phyloP scores from a whole-genome alignment of 176 grass and related monocot species.

The Secale cereale region DNA sequence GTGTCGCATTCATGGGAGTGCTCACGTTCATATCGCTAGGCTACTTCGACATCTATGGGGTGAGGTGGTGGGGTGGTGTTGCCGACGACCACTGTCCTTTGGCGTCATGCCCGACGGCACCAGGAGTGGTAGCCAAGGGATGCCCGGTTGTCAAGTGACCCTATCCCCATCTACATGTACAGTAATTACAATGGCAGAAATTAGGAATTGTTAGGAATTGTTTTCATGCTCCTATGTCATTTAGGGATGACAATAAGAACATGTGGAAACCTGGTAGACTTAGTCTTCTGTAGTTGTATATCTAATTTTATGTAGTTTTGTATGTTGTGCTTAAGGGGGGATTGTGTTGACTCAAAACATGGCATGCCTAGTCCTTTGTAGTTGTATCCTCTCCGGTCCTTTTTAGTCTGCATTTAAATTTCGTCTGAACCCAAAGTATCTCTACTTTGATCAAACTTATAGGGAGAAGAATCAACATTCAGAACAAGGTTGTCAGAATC shows the following conservation, averaged over 20 bases:
- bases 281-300: neutral
- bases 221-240: neutral
- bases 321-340: too few species aligned
- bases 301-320: neutral
- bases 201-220: neutral
- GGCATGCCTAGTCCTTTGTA: neutral
- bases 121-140: conserved; percentile 28
- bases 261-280: neutral
- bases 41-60: conserved; percentile 38
- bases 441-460: too few species aligned
- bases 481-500: too few species aligned
- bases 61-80: conserved; percentile 54
- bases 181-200: neutral
- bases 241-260: neutral
- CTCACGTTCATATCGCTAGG: conserved; percentile 51
- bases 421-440: too few species aligned
- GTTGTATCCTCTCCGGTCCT: too few species aligned
- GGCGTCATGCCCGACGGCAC: conserved; percentile 48
- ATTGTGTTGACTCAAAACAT: neutral
- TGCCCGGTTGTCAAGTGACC: conserved; percentile 37
- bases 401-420: too few species aligned
- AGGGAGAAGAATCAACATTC: too few species aligned
- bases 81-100: conserved; percentile 51
- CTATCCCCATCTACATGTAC: neutral
- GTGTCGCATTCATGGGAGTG: conserved; percentile 68